Percentiles rank a stretch among this genome's conserved stretches.
Conservation (phyloP, 2,329 filamentous ascomycete species). For the Teratosphaeria nubilosa region DNA sequence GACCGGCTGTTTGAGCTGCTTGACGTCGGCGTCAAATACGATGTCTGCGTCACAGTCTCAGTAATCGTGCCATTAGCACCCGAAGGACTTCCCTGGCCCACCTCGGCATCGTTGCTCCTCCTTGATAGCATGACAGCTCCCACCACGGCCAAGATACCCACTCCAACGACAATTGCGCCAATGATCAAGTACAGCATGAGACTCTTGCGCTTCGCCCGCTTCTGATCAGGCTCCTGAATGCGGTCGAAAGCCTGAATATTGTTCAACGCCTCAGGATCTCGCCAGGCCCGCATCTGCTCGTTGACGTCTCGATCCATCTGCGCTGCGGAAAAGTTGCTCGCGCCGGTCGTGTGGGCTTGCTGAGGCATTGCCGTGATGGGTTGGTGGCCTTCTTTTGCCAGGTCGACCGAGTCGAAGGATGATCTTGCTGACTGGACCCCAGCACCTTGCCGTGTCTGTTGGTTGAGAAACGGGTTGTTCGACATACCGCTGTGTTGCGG, state of each 20-base stretch:
- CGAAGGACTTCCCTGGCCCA: background rate
- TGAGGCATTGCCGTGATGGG: background rate
- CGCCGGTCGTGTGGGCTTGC: background rate
- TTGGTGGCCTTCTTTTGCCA: background rate
- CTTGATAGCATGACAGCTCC: background rate
- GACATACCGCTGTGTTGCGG: background rate
- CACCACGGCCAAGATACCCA: background rate
- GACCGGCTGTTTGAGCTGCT: background rate
- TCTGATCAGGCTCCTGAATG: background rate
- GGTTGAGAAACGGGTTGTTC: background rate
- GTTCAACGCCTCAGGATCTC: background rate
- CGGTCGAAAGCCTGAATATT: background rate
- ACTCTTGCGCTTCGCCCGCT: background rate
- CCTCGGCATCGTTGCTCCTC: background rate
- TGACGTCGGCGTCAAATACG: background rate
- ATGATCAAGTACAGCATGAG: background rate
- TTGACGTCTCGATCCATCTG: background rate
- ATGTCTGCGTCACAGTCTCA: background rate
- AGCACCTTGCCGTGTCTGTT: background rate
- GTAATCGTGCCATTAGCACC: background rate
- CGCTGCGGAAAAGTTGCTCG: background rate
- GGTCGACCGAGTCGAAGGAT: background rate
- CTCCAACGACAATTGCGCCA: background rate
- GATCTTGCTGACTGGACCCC: background rate
- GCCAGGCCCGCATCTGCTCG: background rate